Evolutionary conservation across 352 stramenopile species (phyloP), one percentile per base, ranked within the genome.

Genomic region (Phytophthora multivora): DNA sequence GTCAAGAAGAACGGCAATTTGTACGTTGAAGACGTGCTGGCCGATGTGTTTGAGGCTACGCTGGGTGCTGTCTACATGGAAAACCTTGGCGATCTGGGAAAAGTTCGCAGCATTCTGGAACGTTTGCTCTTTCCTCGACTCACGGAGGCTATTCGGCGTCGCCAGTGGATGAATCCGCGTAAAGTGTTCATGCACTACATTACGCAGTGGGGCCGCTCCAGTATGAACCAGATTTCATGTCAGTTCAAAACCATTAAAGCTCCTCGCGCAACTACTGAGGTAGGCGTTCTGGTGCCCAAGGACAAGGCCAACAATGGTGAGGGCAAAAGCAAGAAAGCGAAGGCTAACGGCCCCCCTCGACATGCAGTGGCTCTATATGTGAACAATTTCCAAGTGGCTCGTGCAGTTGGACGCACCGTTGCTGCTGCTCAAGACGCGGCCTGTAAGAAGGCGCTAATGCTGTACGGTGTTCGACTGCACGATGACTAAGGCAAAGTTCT

Each of bases 131-230:
- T 93, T 54, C 81, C 83, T 23, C 59, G 81, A 21, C 61, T 96
- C 21, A 86, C 77, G 18, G 83, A 91, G 59, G 82, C 81, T 12
- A 93, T 96, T 49, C 75, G 64, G 11, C 73, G 83, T 12, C 85
- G 87, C n/a, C 77, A 94, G 59, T 94, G 85, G 85, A 90, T 95
- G 80, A 90, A 86, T 26, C 77, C 85, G 5, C 80, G 77, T 28
- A 91, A 93, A 51, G 71, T 88, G 18, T 79, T 96, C 2, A 50
- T 49, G 5, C 77, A 92, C 33, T 86, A 93, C 53, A 50, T 94
- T 4, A 54, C 39, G 16, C 70, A 87, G 5, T 94, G 85, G 85
- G 72, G 71, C 26, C 59, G 61, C 16, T 66, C 61, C 1, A 69
- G 62, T 10, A 46, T 40, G 6, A 48, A 56, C 9, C 72, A 46